Evolutionary conservation across 768 basidiomycete species (phyloP).

Genomic region (Suillus clintonianus): DNA sequence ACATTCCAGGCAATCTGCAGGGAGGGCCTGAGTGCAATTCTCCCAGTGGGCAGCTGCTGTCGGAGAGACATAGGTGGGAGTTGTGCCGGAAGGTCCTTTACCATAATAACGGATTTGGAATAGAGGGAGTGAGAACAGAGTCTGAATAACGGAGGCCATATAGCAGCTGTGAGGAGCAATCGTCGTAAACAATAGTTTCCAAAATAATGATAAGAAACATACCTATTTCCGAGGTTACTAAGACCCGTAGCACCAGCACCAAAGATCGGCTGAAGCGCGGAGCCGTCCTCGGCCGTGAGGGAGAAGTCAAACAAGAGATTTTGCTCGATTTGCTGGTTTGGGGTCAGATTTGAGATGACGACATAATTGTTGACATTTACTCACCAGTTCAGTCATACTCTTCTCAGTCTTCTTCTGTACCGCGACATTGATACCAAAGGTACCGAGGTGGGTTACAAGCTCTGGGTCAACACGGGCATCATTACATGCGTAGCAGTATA

Average conservation of each 20-base stretch:
- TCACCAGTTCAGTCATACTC: constrained; percentile 91
- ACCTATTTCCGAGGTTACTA: constrained; percentile 91
- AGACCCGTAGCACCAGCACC: constrained; percentile 90
- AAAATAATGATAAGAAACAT: constrained; percentile 4
- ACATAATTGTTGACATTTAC: constrained; percentile 15
- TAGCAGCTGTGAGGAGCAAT: constrained; percentile 68
- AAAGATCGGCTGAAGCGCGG: constrained; percentile 84
- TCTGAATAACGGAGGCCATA: constrained; percentile 93
- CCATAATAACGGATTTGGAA: constrained; percentile 75
- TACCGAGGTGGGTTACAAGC: constrained; percentile 67
- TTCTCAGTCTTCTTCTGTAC: constrained; percentile 91
- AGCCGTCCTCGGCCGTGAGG: constrained; percentile 82
- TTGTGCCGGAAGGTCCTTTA: constrained; percentile 13
- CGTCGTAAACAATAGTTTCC: not conserved
- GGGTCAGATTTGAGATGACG: not conserved
- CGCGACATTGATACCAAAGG: constrained; percentile 86
- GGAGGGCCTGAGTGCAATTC: constrained; percentile 65
- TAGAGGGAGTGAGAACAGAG: constrained; percentile 74
- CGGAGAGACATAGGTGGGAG: constrained; percentile 19
- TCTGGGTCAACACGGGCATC: constrained; percentile 81
- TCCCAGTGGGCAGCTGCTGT: constrained; percentile 53
- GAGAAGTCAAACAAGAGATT: constrained; percentile 95
- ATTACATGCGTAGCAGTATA: constrained; percentile 92
- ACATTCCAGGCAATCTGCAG: constrained; percentile 89
- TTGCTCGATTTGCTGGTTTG: constrained; percentile 86